Evolutionary conservation across 371 early-diverging fungal genomes (phyloP).

Genomic region (Mucor plumbeus): DNA sequence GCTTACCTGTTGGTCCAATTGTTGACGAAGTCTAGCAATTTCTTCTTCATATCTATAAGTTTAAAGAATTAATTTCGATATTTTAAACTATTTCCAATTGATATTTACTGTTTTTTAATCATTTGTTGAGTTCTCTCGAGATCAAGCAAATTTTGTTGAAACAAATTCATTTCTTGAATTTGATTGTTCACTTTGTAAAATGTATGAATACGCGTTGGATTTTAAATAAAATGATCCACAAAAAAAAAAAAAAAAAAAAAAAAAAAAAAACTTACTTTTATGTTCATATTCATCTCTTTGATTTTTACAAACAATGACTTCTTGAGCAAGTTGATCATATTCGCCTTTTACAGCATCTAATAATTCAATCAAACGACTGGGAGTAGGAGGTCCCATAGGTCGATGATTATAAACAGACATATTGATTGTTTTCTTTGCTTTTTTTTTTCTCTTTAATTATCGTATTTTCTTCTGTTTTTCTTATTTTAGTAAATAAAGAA

Average conservation of each 20-base stretch:
- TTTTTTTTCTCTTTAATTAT: neutral
- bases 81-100: neutral
- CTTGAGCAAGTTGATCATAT: conserved; percentile 78
- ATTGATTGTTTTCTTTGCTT: neutral
- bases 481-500: conserved; percentile 1
- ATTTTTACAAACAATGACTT: conserved; percentile 68
- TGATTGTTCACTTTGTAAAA: conserved; percentile 63
- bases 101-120: conserved; percentile 69
- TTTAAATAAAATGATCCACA: neutral
- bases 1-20: conserved; percentile 49
- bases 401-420: conserved; percentile 76
- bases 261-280: conserved; percentile 69
- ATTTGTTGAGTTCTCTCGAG: conserved; percentile 78
- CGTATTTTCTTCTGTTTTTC: conserved; percentile 1
- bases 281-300: conserved; percentile 89
- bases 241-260: too few species aligned
- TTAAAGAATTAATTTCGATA: neutral
- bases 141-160: conserved; percentile 80
- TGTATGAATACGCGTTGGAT: conserved; percentile 12
- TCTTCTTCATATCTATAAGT: conserved; percentile 55
- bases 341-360: conserved; percentile 82
- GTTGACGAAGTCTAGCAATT: conserved; percentile 53
- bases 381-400: conserved; percentile 71
- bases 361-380: conserved; percentile 74
- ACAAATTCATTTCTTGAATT: conserved; percentile 73